phyloP scores from a whole-genome alignment of 2,329 filamentous ascomycete species.

The Aspergillus floridensis region DNA sequence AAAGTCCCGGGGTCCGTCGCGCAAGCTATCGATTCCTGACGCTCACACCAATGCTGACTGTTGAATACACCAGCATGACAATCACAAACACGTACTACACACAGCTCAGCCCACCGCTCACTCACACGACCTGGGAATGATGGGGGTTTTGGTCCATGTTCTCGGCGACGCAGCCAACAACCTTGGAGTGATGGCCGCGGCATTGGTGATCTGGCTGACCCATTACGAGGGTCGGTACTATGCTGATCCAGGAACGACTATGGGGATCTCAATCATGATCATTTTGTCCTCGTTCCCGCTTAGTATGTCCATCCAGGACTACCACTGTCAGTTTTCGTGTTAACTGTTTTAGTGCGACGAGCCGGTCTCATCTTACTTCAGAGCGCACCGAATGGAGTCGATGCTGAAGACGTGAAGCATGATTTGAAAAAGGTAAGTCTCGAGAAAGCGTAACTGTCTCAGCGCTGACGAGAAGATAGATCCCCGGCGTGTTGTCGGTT shows the following conservation, averaged over 20 bases:
- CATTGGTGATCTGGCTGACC: slow-evolving; percentile 66
- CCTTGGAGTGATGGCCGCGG: slow-evolving; percentile 69
- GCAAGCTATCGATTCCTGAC: not conserved
- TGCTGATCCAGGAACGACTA: slow-evolving; percentile 66
- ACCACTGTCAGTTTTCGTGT: not conserved
- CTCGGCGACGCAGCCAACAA: slow-evolving; percentile 74
- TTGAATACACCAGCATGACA: slow-evolving; percentile 19
- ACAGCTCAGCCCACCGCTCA: slow-evolving; percentile 34
- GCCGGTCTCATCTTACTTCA: slow-evolving; percentile 65
- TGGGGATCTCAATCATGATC: slow-evolving; percentile 72
- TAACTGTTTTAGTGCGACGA: slow-evolving; percentile 22
- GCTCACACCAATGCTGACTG: not conserved
- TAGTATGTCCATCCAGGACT: slow-evolving; percentile 5
- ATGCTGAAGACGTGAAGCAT: slow-evolving; percentile 62
- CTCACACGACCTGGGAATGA: slow-evolving; percentile 64
- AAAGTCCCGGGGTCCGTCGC: not conserved
- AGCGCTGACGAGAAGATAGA: slow-evolving; percentile 41
- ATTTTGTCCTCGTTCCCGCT: slow-evolving; percentile 55
- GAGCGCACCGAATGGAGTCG: slow-evolving; percentile 60
- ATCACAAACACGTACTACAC: slow-evolving; percentile 25
- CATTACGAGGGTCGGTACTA: slow-evolving; percentile 61
- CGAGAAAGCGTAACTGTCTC: not conserved
- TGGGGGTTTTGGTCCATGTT: slow-evolving; percentile 69
- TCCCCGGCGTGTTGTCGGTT: slow-evolving; percentile 64
- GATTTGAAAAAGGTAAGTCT: slow-evolving; percentile 63